Evolutionary conservation across 129 eudicot species (phyloP).

Genomic region (Kitagawia praeruptora): DNA sequence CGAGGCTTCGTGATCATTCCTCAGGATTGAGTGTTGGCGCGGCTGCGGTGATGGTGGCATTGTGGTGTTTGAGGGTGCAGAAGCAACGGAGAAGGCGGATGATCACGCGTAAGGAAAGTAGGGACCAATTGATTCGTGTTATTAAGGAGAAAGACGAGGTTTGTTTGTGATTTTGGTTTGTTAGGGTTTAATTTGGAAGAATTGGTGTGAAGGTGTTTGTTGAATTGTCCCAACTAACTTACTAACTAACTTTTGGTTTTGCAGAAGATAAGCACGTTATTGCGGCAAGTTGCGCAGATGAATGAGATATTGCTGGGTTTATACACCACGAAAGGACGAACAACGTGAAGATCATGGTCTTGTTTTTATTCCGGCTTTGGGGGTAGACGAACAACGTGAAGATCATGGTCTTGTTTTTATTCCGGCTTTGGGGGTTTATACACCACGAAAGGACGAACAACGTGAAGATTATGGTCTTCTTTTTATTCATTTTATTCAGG

Average conservation of each 20-base stretch:
- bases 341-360: neutral
- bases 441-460: too few species aligned
- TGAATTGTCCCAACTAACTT: slow-evolving; percentile 26
- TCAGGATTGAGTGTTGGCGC: slow-evolving; percentile 13
- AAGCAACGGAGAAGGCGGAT: slow-evolving; percentile 24
- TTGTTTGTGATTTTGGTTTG: neutral
- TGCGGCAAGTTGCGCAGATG: slow-evolving; percentile 69
- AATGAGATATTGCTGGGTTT: slow-evolving; percentile 49
- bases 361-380: neutral
- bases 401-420: too few species aligned
- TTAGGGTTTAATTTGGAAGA: neutral
- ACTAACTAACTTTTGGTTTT: neutral
- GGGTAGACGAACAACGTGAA: too few species aligned
- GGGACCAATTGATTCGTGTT: slow-evolving; percentile 26
- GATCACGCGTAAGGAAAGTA: slow-evolving; percentile 16
- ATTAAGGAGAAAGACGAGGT: slow-evolving; percentile 81
- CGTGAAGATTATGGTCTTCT: too few species aligned
- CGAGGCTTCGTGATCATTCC: slow-evolving; percentile 8
- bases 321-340: slow-evolving; percentile 11
- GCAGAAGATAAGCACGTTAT: slow-evolving; percentile 62
- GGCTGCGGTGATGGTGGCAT: slow-evolving; percentile 22
- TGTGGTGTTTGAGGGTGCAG: slow-evolving; percentile 33
- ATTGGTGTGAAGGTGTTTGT: slow-evolving; percentile 28
- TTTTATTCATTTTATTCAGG: too few species aligned
- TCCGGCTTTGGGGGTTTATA: too few species aligned